Percentiles rank a stretch among this genome's conserved stretches.
These are phyloP conservation scores for Truncatella angustata DNA, from an alignment of 2,329 filamentous ascomycete species.

Conservation along the genomic window DNA sequence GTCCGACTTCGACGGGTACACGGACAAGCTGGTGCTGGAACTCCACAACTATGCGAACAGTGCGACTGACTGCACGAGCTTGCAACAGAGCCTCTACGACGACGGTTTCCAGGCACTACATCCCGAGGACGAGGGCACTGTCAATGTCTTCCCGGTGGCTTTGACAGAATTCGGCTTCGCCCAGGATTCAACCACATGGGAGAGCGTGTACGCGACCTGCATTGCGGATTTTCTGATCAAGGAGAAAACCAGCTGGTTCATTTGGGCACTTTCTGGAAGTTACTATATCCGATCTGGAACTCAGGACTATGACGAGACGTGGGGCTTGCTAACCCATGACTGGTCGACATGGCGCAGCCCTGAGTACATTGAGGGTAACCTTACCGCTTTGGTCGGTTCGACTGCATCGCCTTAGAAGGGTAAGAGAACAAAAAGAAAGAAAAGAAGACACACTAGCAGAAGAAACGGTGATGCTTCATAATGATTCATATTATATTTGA, in stretches of 20 bases:
- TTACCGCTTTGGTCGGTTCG: constrained; percentile 38
- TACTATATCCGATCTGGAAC: constrained; percentile 54
- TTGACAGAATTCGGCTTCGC: constrained; percentile 55
- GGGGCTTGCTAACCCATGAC: constrained; percentile 54
- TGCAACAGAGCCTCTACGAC: constrained; percentile 45
- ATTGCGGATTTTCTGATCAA: constrained; percentile 46
- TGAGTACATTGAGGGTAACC: constrained; percentile 38
- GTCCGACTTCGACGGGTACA: constrained; percentile 46
- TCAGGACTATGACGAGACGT: constrained; percentile 56
- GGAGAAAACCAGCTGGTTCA: constrained; percentile 52
- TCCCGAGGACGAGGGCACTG: constrained; percentile 29
- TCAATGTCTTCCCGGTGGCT: constrained; percentile 46
- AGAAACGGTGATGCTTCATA: no score
- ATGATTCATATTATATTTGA: no score
- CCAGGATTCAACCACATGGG: constrained; percentile 45
- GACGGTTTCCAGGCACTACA: constrained; percentile 54
- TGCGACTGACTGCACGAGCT: constrained; percentile 44
- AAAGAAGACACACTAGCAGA: no score
- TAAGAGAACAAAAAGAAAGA: background rate
- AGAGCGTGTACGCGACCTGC: constrained; percentile 50
- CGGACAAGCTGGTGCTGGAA: constrained; percentile 57
- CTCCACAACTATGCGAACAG: constrained; percentile 59
- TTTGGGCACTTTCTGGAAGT: constrained; percentile 58
- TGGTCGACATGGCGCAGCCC: constrained; percentile 51
- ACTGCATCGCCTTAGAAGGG: constrained; percentile 14